Evolutionary conservation across 169 alveolate species (phyloP), one percentile per base, ranked within the genome.

Genomic region (Plasmodium sp.): DNA sequence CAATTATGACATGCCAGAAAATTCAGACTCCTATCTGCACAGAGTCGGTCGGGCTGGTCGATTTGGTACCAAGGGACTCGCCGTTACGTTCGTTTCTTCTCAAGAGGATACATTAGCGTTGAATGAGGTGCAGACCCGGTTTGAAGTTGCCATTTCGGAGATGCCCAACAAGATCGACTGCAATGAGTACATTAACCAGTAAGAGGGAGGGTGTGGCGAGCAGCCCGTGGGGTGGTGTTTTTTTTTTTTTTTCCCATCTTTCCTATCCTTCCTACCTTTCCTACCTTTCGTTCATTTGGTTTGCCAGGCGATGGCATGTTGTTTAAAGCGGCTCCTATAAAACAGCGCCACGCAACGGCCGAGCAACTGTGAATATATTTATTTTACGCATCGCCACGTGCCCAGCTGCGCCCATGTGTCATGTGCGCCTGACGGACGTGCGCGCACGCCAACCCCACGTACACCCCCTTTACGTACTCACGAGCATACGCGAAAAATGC

Each of bases 1-100:
- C 97, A 99, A 99, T 98, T 99, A 98, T 97, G 99, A 99, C 97
- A 99, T 98, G 99, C 99, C 99, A 36, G 98, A 97, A 83, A 97
- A 97, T 84, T 96, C 98, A 51, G 99, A 97, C 88, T 96, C 98
- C 14, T 97, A 98, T 92, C 95, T 97, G 48, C 98, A 97, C 92
- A 84, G 99, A 73, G 99, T 99, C 58, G 99, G 99, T 83, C 98
- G 99, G 93, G 99, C 99, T 18, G 99, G 99, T 45, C 98, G 99
- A 96, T 99, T 99, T 98, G 99, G 99, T 41, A 99, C 99, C 16
- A 99, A 99, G 96, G 99, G 99, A 27, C 97, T 99, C 62, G 99
- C 99, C 34, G 98, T 99, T 93, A 98, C 99, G 84, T 99, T 99
- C 96, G 98, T 98, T 27, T 93, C 99, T 12, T 95, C 99, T 27